Percentiles rank a stretch among this genome's conserved stretches.
Conservation (phyloP, 2,329 filamentous ascomycete genomes). For the Trichoderma cornu-damae region DNA sequence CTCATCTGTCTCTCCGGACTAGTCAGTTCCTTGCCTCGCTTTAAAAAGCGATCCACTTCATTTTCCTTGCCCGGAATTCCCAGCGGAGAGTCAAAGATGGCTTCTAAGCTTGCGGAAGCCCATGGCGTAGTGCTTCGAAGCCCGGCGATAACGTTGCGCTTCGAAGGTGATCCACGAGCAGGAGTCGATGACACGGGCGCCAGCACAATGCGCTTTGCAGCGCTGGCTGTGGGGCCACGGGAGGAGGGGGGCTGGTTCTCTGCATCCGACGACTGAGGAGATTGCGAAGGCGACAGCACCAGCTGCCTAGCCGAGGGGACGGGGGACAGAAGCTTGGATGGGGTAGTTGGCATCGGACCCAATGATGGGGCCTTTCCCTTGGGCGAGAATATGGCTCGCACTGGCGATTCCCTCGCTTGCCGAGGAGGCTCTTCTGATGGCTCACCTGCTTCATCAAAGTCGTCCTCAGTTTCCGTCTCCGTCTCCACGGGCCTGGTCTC, state of each 20-base stretch:
- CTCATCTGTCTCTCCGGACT: constrained; percentile 83
- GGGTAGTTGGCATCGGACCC: constrained; percentile 39
- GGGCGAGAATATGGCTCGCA: constrained; percentile 7
- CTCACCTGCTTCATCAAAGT: not conserved
- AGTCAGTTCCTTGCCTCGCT: constrained; percentile 57
- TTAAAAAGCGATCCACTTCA: constrained; percentile 44
- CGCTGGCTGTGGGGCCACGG: constrained; percentile 45
- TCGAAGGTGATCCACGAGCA: constrained; percentile 54
- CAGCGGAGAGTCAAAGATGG: constrained; percentile 51
- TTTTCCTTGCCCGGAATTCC: constrained; percentile 50
- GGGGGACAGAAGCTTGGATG: constrained; percentile 39
- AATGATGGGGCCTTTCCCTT: constrained; percentile 11
- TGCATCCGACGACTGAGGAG: constrained; percentile 71
- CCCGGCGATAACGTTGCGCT: constrained; percentile 51
- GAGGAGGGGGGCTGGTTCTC: constrained; percentile 74
- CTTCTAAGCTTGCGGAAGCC: constrained; percentile 71
- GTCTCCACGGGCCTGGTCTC: constrained; percentile 7
- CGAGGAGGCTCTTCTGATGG: constrained; percentile 18
- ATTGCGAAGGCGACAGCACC: constrained; percentile 57
- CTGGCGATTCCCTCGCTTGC: not conserved
- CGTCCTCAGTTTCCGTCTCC: constrained; percentile 7
- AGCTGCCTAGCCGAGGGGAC: constrained; percentile 49
- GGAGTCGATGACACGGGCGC: constrained; percentile 45
- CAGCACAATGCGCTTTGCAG: constrained; percentile 45
- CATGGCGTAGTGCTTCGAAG: constrained; percentile 60